phyloP scores from a whole-genome alignment of 129 eudicot genomes.

The Artemisia argyi region DNA sequence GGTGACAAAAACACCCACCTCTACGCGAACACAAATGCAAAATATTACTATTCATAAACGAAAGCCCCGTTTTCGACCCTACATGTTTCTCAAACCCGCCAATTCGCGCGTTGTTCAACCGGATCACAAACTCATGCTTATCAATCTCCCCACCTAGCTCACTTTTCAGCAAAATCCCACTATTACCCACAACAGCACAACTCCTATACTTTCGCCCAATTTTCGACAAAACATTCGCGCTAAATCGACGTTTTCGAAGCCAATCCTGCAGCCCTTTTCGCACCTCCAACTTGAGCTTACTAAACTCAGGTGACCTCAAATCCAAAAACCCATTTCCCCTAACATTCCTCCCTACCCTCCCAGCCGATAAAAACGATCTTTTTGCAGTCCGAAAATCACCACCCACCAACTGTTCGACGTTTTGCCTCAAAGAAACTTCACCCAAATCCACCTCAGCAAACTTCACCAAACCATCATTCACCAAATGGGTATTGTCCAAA shows the following conservation, averaged over 20 bases:
- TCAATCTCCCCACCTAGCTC: constrained; percentile 63
- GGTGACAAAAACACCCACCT: constrained; percentile 82
- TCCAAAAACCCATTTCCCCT: constrained; percentile 38
- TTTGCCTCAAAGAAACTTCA: constrained; percentile 49
- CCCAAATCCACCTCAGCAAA: constrained; percentile 57
- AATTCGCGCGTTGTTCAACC: constrained; percentile 78
- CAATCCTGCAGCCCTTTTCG: constrained; percentile 38
- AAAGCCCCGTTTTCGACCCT: constrained; percentile 76
- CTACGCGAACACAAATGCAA: constrained; percentile 83
- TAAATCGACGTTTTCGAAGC: constrained; percentile 51
- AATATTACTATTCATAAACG: constrained; percentile 84
- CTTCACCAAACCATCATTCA: constrained; percentile 49
- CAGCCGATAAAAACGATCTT: constrained; percentile 61
- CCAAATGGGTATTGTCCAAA: too few species aligned
- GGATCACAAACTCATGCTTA: constrained; percentile 68
- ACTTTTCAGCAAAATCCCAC: constrained; percentile 73
- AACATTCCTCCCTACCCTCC: constrained; percentile 41
- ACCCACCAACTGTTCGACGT: constrained; percentile 65
- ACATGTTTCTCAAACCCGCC: constrained; percentile 54
- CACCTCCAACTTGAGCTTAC: constrained; percentile 35
- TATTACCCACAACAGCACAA: constrained; percentile 95
- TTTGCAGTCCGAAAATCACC: constrained; percentile 53
- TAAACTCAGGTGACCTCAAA: constrained; percentile 65
- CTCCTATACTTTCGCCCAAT: constrained; percentile 50
- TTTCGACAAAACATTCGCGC: constrained; percentile 53